phyloP scores from a whole-genome alignment of 1,284 basidiomycete species.

The Pseudozyma hubeiensis region DNA sequence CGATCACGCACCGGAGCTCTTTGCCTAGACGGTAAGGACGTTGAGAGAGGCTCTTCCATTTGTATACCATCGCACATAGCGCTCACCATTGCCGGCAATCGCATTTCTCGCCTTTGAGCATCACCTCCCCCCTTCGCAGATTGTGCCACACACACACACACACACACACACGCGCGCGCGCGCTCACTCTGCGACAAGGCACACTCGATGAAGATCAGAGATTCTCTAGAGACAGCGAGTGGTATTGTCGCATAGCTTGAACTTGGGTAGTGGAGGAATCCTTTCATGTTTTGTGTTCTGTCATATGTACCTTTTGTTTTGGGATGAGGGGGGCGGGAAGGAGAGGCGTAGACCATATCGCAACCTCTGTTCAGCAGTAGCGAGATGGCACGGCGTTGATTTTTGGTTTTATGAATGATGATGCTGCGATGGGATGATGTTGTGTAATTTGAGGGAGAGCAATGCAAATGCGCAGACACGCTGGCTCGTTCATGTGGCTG shows the following conservation, averaged over 20 bases:
- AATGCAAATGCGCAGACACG: background rate
- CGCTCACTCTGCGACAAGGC: too few species aligned
- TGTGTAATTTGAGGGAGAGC: conserved; percentile 9
- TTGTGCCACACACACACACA: too few species aligned
- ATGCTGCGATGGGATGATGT: conserved; percentile 7
- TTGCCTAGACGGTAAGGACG: conserved; percentile 8
- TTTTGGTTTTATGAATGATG: background rate
- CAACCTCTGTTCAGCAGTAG: background rate
- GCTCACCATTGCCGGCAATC: too few species aligned
- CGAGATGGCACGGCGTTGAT: background rate
- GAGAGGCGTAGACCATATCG: background rate
- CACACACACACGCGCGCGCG: too few species aligned
- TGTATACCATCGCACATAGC: too few species aligned
- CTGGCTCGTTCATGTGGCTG: background rate
- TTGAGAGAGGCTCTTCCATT: too few species aligned
- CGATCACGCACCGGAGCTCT: conserved; percentile 40
- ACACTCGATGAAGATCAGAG: too few species aligned
- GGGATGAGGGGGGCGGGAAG: background rate
- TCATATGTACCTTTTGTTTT: conserved; percentile 10
- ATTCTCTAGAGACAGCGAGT: too few species aligned
- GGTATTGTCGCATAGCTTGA: too few species aligned
- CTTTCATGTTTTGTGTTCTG: conserved; percentile 8
- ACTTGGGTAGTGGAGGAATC: conserved; percentile 6
- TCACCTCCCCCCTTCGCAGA: too few species aligned
- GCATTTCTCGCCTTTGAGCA: too few species aligned